These are phyloP conservation scores for Arabidopsis thaliana DNA, from an alignment of 345 rosid genomes.

Conservation along the genomic window TAIR10.1 NC_003076.8:25221501-25222000, in stretches of 20 bases:
- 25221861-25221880: constrained; percentile 90
- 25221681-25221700: constrained; percentile 21
- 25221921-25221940: neutral
- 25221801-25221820: constrained; percentile 85
- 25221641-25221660: constrained; percentile 10
- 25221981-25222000: constrained; percentile 8
- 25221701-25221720: constrained; percentile 61
- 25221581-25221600: neutral
- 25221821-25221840: constrained; percentile 93
- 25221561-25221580: constrained; percentile 12
- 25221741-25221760: constrained; percentile 87
- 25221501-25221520: neutral
- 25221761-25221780: constrained; percentile 74
- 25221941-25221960: constrained; percentile 4
- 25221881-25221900: constrained; percentile 73
- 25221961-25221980: constrained; percentile 9
- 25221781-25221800: constrained; percentile 48
- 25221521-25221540: neutral
- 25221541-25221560: neutral
- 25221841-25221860: constrained; percentile 90
- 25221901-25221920: constrained; percentile 59
- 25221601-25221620: constrained; percentile 12
- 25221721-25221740: constrained; percentile 75
- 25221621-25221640: constrained; percentile 6
- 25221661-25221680: constrained; percentile 7